These are phyloP conservation scores for Infundibulicybe gibba DNA, from an alignment of 768 basidiomycete genomes.

Conservation along the genomic window DNA sequence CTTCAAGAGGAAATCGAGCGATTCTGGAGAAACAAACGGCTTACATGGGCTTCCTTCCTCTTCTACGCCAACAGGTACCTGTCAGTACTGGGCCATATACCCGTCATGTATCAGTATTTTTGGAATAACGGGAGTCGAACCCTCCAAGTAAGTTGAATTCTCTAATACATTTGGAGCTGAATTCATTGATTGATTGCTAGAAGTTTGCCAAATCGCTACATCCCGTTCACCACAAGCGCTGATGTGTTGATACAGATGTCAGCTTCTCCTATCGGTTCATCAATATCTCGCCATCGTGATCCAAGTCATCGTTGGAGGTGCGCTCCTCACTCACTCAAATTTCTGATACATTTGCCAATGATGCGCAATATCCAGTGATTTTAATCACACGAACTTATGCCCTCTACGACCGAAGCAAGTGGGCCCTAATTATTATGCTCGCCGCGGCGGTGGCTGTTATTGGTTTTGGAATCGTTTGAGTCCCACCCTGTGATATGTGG, in stretches of 20 bases:
- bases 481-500: neutral
- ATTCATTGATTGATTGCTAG: neutral
- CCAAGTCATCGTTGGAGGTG: conserved; percentile 35
- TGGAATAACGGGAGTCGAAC: conserved; percentile 20
- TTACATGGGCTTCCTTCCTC: conserved; percentile 30
- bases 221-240: too few relatives aligned
- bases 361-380: conserved; percentile 19
- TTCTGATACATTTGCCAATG: neutral
- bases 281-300: conserved; percentile 27
- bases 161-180: too few relatives aligned
- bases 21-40: conserved; percentile 34
- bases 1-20: conserved; percentile 35
- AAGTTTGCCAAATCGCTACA: neutral
- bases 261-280: conserved; percentile 18
- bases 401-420: conserved; percentile 27
- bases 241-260: conserved; percentile 17
- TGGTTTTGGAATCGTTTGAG: conserved; percentile 21
- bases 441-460: conserved; percentile 21
- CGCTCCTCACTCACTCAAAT: conserved; percentile 9
- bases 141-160: conserved; percentile 16
- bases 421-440: conserved; percentile 21
- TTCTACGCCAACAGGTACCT: conserved; percentile 45
- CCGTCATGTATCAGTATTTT: conserved; percentile 29
- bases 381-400: conserved; percentile 38
- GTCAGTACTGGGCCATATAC: conserved; percentile 32